Evolutionary conservation across 1,284 basidiomycete species (phyloP).

Genomic region (Termitomyces sp.): DNA sequence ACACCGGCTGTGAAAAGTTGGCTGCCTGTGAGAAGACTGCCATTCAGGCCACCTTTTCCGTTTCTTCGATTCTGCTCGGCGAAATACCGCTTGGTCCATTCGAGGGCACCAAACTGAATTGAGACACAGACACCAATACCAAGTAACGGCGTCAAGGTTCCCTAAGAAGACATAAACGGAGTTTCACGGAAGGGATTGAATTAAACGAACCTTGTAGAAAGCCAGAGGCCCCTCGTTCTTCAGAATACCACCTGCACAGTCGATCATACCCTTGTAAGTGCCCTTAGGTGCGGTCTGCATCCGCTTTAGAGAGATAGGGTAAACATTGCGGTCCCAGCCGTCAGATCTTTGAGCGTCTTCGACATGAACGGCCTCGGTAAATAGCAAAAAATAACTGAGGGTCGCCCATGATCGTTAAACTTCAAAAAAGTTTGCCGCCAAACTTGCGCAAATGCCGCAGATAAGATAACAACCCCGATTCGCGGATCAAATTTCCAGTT

Average conservation of each 20-base stretch:
- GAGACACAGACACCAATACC: constrained; percentile 96
- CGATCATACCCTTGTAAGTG: constrained; percentile 83
- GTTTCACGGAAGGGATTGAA: neutral
- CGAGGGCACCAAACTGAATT: constrained; percentile 93
- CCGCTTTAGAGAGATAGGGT: constrained; percentile 41
- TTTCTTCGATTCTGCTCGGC: constrained; percentile 48
- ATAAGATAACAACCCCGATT: constrained; percentile 25
- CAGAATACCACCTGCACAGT: constrained; percentile 85
- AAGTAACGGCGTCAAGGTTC: constrained; percentile 87
- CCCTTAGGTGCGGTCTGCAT: constrained; percentile 94
- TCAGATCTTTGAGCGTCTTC: constrained; percentile 68
- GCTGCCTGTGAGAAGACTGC: constrained; percentile 47
- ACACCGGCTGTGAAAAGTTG: constrained; percentile 82
- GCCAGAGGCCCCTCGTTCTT: constrained; percentile 90
- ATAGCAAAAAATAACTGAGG: constrained; percentile 6
- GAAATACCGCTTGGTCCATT: constrained; percentile 87
- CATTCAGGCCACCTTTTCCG: constrained; percentile 56
- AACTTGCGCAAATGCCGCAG: constrained; percentile 23
- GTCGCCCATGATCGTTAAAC: constrained; percentile 11
- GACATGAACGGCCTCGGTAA: constrained; percentile 27
- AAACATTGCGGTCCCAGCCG: constrained; percentile 65
- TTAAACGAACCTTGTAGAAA: constrained; percentile 82
- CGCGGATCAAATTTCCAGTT: neutral
- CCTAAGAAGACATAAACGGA: constrained; percentile 41
- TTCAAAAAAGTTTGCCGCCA: constrained; percentile 16